phyloP scores from a whole-genome alignment of 1,284 basidiomycete genomes.

The Heterobasidion parviporum region DNA sequence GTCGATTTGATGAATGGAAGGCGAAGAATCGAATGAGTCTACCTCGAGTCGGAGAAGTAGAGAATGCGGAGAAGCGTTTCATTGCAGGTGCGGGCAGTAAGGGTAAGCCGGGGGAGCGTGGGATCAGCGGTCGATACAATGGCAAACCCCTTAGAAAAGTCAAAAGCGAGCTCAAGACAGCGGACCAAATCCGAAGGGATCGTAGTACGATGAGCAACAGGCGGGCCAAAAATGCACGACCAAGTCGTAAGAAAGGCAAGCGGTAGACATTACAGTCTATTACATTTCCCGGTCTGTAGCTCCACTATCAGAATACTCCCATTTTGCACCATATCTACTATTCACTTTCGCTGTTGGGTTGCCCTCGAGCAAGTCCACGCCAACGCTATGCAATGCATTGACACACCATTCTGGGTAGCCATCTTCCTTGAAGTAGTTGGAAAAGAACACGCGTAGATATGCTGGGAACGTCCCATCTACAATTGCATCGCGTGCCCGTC shows the following conservation, averaged over 20 bases:
- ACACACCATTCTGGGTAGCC: conserved; percentile 81
- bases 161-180: conserved; percentile 76
- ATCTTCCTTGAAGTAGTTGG: conserved; percentile 55
- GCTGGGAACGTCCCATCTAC: conserved; percentile 66
- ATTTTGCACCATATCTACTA: conserved; percentile 59
- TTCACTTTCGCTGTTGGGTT: conserved; percentile 35
- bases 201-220: conserved; percentile 55
- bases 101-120: conserved; percentile 19
- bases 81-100: conserved; percentile 32
- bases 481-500: conserved; percentile 70
- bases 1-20: conserved; percentile 95
- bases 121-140: conserved; percentile 34
- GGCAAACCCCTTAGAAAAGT: conserved; percentile 56
- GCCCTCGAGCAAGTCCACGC: conserved; percentile 63
- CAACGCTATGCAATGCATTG: conserved; percentile 67
- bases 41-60: conserved; percentile 78
- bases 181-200: conserved; percentile 76
- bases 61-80: conserved; percentile 32
- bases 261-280: conserved; percentile 19
- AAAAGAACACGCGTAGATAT: conserved; percentile 69
- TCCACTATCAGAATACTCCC: conserved; percentile 51
- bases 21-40: conserved; percentile 63
- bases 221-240: conserved; percentile 71
- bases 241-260: conserved; percentile 44
- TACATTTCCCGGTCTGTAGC: too few relatives aligned